Conservation (phyloP, 2,329 filamentous ascomycete genomes). For the Penicillium sp. region DNA sequence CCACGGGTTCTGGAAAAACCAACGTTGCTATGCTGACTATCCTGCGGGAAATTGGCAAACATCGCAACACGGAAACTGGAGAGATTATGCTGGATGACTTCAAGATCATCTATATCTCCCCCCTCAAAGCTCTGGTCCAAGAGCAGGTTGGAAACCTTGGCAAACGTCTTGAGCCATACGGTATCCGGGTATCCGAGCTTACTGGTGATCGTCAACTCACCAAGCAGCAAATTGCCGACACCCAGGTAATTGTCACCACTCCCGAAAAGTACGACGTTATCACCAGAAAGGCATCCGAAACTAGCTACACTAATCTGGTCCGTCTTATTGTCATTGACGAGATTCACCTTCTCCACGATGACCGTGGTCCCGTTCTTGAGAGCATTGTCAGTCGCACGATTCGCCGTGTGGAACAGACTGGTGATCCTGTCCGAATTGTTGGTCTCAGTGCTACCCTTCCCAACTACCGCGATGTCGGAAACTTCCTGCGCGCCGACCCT, state of each 20-base stretch:
- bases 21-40: slow-evolving; percentile 98
- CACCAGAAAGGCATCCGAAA: slow-evolving; percentile 93
- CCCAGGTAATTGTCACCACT: slow-evolving; percentile 96
- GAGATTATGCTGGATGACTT: slow-evolving; percentile 94
- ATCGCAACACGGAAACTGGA: slow-evolving; percentile 84
- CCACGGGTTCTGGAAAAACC: slow-evolving; percentile 96
- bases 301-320: slow-evolving; percentile 96
- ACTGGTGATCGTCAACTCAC: slow-evolving; percentile 97
- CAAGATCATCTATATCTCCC: slow-evolving; percentile 98
- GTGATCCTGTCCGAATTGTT: slow-evolving; percentile 86
- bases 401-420: slow-evolving; percentile 87
- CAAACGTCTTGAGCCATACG: slow-evolving; percentile 83
- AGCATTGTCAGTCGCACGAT: slow-evolving; percentile 96
- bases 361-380: slow-evolving; percentile 92
- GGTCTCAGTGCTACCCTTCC: slow-evolving; percentile 93
- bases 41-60: slow-evolving; percentile 92
- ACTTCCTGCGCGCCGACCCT: slow-evolving; percentile 86
- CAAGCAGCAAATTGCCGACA: slow-evolving; percentile 97
- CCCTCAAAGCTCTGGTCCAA: slow-evolving; percentile 91
- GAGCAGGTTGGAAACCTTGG: slow-evolving; percentile 98
- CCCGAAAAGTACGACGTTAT: slow-evolving; percentile 99
- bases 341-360: slow-evolving; percentile 95
- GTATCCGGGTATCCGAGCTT: slow-evolving; percentile 89
- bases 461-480: slow-evolving; percentile 94
- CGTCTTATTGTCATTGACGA: slow-evolving; percentile 95